A percentile compares a stretch with the other conserved stretches of the same genome.
Evolutionary conservation across 257 asterid genomes (phyloP).

Genomic region (Oldenlandia corymbosa): DNA sequence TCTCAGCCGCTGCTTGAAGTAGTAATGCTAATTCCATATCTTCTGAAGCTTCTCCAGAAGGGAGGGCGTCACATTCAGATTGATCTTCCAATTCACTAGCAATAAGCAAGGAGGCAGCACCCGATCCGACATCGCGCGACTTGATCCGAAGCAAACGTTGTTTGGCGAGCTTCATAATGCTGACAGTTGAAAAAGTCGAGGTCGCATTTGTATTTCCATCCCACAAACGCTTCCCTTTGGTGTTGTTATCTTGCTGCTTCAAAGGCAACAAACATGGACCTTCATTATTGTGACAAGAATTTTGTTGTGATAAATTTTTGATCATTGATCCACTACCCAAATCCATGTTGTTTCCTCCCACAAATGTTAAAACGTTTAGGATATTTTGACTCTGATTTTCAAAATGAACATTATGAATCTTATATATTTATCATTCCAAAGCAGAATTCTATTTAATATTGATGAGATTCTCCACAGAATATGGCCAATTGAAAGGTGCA

Average conservation of each 20-base stretch:
- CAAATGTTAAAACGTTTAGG: no score
- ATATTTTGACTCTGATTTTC: no score
- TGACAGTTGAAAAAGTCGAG: constrained; percentile 5
- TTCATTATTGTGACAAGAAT: neutral
- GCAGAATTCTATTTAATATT: no score
- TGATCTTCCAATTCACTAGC: neutral
- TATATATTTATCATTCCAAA: no score
- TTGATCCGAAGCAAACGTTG: neutral
- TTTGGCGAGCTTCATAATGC: constrained; percentile 20
- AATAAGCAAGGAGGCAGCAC: neutral
- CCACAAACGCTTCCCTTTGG: neutral
- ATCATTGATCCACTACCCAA: neutral
- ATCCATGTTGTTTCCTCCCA: neutral
- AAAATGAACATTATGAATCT: no score
- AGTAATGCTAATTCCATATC: constrained; percentile 33
- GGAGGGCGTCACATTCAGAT: constrained; percentile 17
- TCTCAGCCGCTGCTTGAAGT: constrained; percentile 53
- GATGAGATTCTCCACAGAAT: no score
- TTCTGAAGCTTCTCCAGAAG: constrained; percentile 24
- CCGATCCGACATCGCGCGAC: neutral
- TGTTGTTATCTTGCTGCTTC: no score
- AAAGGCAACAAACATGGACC: neutral
- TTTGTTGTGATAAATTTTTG: neutral
- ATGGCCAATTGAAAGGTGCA: no score
- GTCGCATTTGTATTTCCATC: neutral